These are phyloP conservation scores for Amaranthus cruentus DNA, from an alignment of 148 eudicot genomes.

Conservation along the genomic window DNA sequence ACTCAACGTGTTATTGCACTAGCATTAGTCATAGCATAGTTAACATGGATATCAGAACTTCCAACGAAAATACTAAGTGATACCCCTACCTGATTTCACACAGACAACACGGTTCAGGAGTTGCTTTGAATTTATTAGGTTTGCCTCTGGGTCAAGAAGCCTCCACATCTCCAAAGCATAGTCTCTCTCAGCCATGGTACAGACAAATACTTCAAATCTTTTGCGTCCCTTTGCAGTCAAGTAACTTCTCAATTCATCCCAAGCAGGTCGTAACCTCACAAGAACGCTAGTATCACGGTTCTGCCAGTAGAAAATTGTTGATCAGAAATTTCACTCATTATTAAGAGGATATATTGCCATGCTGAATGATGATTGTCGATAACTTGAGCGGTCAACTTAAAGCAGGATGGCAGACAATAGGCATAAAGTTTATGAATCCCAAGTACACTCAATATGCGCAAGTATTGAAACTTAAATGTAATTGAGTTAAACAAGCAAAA, in stretches of 20 bases:
- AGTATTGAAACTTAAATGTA: background rate
- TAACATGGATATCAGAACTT: background rate
- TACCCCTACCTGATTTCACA: slow-evolving; percentile 68
- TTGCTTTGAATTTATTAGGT: slow-evolving; percentile 65
- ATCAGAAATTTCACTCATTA: background rate
- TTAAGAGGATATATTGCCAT: background rate
- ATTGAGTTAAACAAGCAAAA: background rate
- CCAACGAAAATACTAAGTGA: background rate
- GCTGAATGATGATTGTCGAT: slow-evolving; percentile 3
- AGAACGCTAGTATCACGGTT: slow-evolving; percentile 97
- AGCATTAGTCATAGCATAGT: slow-evolving; percentile 1
- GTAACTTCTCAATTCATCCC: slow-evolving; percentile 94
- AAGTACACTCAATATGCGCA: background rate
- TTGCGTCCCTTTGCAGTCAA: slow-evolving; percentile 82
- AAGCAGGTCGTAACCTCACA: slow-evolving; percentile 90
- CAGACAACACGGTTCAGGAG: slow-evolving; percentile 68
- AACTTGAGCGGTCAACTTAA: background rate
- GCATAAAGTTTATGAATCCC: background rate
- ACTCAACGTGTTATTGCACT: background rate
- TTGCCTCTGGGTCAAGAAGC: slow-evolving; percentile 84
- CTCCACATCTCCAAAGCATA: slow-evolving; percentile 99
- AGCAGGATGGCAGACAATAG: background rate
- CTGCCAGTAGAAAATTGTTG: slow-evolving; percentile 37
- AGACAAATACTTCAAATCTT: slow-evolving; percentile 94
- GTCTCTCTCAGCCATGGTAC: slow-evolving; percentile 98